Percentiles rank a stretch among this genome's conserved stretches.
phyloP scores from a whole-genome alignment of 179 eudicot species.

The Spergularia azorica region DNA sequence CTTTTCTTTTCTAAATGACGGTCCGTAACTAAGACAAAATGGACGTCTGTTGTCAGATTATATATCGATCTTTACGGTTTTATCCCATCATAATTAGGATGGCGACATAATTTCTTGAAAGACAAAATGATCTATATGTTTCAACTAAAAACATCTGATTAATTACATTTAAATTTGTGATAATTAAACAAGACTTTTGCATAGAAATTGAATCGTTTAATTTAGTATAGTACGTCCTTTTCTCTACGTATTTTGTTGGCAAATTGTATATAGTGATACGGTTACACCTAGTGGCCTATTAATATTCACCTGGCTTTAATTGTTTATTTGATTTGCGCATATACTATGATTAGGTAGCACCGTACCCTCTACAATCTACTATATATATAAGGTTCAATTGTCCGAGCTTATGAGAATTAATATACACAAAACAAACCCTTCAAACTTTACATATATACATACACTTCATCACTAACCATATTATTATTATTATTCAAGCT shows the following conservation, averaged over 20 bases:
- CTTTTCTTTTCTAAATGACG: too few relatives aligned
- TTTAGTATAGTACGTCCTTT: background rate
- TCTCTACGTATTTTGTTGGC: background rate
- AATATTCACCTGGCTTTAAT: conserved; percentile 15
- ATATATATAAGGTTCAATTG: conserved; percentile 12
- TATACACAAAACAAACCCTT: background rate
- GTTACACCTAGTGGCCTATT: conserved; percentile 13
- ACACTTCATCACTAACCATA: conserved; percentile 6
- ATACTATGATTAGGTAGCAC: conserved; percentile 19
- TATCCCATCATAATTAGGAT: too few relatives aligned
- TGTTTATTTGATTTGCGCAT: background rate
- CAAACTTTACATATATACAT: background rate
- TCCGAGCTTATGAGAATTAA: conserved; percentile 2
- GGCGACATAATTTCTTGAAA: too few relatives aligned
- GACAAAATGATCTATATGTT: background rate
- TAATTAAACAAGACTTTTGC: background rate
- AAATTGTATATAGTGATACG: background rate
- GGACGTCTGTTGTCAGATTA: too few relatives aligned
- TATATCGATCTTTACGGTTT: too few relatives aligned
- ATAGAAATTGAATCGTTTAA: background rate
- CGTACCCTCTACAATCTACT: background rate
- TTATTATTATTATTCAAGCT: background rate
- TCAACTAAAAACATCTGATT: too few relatives aligned
- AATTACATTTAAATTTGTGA: too few relatives aligned
- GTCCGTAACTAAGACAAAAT: background rate